A percentile compares a stretch with the other conserved stretches of the same genome.
These are phyloP conservation scores for Plasmodium coatneyi DNA, from an alignment of 169 alveolate species.

Conservation along the genomic window DNA sequence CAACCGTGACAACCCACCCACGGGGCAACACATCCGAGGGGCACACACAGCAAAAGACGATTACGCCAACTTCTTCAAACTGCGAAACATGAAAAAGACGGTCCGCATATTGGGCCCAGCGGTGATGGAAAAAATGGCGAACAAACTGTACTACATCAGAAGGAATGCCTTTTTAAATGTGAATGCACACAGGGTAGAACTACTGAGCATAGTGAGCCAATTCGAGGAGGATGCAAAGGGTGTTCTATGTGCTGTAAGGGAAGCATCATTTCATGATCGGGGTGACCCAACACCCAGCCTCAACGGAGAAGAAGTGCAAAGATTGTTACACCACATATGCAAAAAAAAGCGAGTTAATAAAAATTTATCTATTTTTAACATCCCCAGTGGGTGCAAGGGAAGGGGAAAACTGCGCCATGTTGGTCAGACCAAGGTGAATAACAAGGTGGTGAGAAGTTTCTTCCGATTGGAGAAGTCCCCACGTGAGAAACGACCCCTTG, in stretches of 20 bases:
- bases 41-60: neutral
- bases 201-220: neutral
- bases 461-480: constrained; percentile 1
- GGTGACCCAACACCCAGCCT: neutral
- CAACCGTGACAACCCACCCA: neutral
- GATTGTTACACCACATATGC: neutral
- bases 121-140: constrained; percentile 8
- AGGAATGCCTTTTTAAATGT: constrained; percentile 13
- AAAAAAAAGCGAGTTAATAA: constrained; percentile 20
- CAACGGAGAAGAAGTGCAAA: neutral
- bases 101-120: neutral
- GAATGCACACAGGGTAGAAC: neutral
- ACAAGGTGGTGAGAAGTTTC: constrained; percentile 15
- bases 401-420: neutral
- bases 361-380: constrained; percentile 46
- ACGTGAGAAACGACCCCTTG: neutral
- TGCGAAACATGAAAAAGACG: constrained; percentile 41
- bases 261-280: neutral
- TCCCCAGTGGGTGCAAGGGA: neutral
- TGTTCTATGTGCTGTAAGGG: neutral
- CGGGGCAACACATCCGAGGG: too few relatives aligned
- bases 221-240: constrained; percentile 8
- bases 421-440: neutral
- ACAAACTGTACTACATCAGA: constrained; percentile 10
- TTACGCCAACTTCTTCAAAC: constrained; percentile 11